Base-by-base conservation (phyloP, 441 rosid genomes). In the Bruguiera hainesii region DNA sequence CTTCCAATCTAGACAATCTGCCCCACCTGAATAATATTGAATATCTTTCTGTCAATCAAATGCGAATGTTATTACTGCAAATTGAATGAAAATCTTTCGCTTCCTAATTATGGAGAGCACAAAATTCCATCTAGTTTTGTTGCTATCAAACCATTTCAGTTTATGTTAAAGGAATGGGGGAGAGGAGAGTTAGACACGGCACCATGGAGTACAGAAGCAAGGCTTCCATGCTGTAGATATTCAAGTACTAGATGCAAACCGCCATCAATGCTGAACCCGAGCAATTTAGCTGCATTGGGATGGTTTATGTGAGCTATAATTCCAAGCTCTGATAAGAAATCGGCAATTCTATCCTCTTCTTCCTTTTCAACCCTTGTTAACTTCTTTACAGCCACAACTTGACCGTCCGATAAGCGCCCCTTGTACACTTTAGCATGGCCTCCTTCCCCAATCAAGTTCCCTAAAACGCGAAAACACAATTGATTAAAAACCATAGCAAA, bases 401-500 rank as follows among this genome's bases (percentile, higher is more conserved):
- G 84, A 35, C 97, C 96, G 59, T 86, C 88, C 0, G 80, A 31
- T 65, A 93, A 81, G 7, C 71, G 64, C 15, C 98, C 98, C 78
- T 73, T 91, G 78, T 87, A 93, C 37, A 93, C 98, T 72, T 90
- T 85, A 18, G 97, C 96, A 56, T 91, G 88, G 1, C 97, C 98
- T 20, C 97, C 98, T 78, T 86, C 81, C 25, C 98, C 98, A 21
- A 93, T 74, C 87, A 93, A 56, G 68, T 91, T 93, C 56, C 78
- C 98, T 93, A 29, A 23, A 55, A 42, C 3, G 48, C 58, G 3
- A 55, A 23, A 55, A 18, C 49, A 60, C 19, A 37, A 35, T 61
- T 61, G 16, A 39, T 8, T 11, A 39, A 73, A 62, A 76, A 64
- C 3, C 19, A n/a, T n/a, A 65, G 0, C 28, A 33, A 30, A 69